Base-by-base conservation (phyloP, 257 asterid species). In the Ajuga chamaepitys region DNA sequence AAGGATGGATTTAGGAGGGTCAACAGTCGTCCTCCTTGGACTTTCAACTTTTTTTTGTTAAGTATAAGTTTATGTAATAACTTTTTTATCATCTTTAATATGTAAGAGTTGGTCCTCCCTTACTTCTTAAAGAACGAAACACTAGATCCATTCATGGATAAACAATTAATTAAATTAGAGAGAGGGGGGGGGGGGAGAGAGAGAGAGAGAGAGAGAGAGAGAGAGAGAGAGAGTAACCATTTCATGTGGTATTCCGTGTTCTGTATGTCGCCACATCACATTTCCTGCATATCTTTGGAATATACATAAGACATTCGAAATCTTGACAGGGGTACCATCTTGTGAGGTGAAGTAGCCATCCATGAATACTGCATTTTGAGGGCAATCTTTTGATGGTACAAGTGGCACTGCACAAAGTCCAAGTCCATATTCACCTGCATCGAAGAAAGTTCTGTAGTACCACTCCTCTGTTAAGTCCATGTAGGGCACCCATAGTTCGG, bases 241-340 rank as follows among this genome's bases (percentile, higher is more conserved):
- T 72, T 74, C 12, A 7, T 75, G 84, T 0, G 80, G 81, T 20
- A 85, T 72, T 25, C 58, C 85, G 6, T 12, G 7, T 45, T 91
- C 94, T 0, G 96, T 86, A 30, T 91, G 98, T 52, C 91, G 86
- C 96, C 94, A 88, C 75, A 81, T 68, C 7, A 86, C 18, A 64
- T 86, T 78, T 59, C 95, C 95, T 13, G 84, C 80, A 57, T 80
- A 14, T 8, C 78, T 77, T 68, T 88, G 88, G 5, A 91, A 91
- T 13, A 91, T 24, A 62, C 91, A 91, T 37, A 84, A 52, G 9
- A 64, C 83, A 11, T 83, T 84, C 0, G 81, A 45, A 20, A 40
- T 64, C 28, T 22, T 48, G 4, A 9, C 76, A 0, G 94, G 81
- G 11, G 78, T 71, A 9, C 98, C 96, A 53, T 83, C 84, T 6